Percentiles rank a stretch among this genome's conserved stretches.
Evolutionary conservation across 2,329 filamentous ascomycete genomes (phyloP).

Genomic region (Erysiphe pulchra): DNA sequence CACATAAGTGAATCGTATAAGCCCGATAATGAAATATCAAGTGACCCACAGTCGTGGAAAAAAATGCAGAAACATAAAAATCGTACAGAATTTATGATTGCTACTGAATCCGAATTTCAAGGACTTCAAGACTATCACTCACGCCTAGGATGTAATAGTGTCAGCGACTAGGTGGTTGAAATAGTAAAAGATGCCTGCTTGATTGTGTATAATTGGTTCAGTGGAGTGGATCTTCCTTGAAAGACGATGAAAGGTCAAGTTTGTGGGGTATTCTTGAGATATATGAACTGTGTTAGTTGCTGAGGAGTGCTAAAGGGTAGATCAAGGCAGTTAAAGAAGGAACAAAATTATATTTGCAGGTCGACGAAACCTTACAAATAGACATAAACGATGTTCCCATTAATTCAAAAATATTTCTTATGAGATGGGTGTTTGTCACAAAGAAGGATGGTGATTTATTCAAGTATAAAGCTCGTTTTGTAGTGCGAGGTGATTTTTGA

Average conservation of each 20-base stretch:
- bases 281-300: too few species aligned
- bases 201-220: too few species aligned
- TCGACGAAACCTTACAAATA: too few species aligned
- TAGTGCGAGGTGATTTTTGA: neutral
- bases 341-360: too few species aligned
- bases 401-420: neutral
- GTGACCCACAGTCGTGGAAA: neutral
- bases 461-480: neutral
- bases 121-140: neutral
- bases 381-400: neutral
- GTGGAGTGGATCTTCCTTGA: too few species aligned
- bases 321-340: too few species aligned
- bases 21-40: neutral
- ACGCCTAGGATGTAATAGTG: neutral
- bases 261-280: too few species aligned
- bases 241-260: too few species aligned
- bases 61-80: neutral
- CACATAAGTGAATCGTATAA: neutral
- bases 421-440: slow-evolving; percentile 1
- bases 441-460: slow-evolving; percentile 1
- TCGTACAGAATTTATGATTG: neutral
- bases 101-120: neutral
- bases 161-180: too few species aligned
- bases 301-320: too few species aligned
- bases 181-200: too few species aligned